Conservation (phyloP, 1,284 basidiomycete species). For the Fereydounia khargensis region DNA sequence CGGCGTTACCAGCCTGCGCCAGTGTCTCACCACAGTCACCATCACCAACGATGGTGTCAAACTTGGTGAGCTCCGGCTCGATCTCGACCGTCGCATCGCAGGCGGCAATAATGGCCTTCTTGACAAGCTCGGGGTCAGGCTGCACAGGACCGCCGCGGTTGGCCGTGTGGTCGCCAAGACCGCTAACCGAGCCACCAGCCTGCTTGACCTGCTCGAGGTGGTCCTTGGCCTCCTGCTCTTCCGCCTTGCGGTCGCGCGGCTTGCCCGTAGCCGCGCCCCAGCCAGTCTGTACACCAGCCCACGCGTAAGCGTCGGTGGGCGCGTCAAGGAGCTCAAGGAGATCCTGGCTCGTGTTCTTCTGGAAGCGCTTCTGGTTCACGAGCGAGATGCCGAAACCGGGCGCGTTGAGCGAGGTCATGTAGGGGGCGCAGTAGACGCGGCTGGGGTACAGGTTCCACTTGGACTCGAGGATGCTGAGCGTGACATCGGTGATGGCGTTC, state of each 20-base stretch:
- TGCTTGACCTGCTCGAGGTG: conserved; percentile 35
- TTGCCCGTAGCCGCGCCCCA: conserved; percentile 42
- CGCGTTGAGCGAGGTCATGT: conserved; percentile 62
- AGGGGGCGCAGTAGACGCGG: conserved; percentile 59
- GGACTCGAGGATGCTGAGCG: conserved; percentile 59
- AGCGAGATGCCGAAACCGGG: conserved; percentile 61
- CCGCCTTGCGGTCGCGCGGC: conserved; percentile 46
- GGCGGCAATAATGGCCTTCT: conserved; percentile 53
- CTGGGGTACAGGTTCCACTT: conserved; percentile 56
- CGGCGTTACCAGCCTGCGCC: conserved; percentile 40
- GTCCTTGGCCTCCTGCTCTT: conserved; percentile 47
- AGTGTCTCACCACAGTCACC: conserved; percentile 57
- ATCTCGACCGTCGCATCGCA: conserved; percentile 57
- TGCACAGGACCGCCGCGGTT: conserved; percentile 42
- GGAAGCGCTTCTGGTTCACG: conserved; percentile 59
- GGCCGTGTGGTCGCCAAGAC: conserved; percentile 34
- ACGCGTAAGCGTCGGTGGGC: conserved; percentile 59
- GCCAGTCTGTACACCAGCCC: conserved; percentile 58
- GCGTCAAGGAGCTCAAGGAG: conserved; percentile 60
- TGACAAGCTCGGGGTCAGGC: conserved; percentile 42
- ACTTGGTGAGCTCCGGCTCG: conserved; percentile 60
- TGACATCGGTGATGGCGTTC: conserved; percentile 62
- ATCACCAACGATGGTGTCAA: conserved; percentile 60
- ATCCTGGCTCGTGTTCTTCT: conserved; percentile 52
- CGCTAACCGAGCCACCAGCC: conserved; percentile 47